These are phyloP conservation scores for Penicillium herquei DNA, from an alignment of 495 filamentous ascomycete species.

Conservation along the genomic window DNA sequence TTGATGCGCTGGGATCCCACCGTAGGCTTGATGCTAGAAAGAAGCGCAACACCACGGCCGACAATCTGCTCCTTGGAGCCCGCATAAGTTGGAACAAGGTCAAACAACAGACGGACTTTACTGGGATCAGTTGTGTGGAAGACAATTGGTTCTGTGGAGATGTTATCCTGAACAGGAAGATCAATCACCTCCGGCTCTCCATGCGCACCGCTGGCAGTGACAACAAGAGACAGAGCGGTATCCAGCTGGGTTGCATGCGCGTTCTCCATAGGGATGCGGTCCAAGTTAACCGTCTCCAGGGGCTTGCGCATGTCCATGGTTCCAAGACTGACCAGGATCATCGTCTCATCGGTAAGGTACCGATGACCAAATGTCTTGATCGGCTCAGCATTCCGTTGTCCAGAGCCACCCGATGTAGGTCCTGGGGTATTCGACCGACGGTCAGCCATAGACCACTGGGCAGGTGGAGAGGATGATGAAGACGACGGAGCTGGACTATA, in stretches of 20 bases:
- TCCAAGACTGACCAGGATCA: conserved; percentile 89
- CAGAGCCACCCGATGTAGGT: conserved; percentile 36
- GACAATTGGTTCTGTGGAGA: conserved; percentile 85
- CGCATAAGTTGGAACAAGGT: conserved; percentile 95
- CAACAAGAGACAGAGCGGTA: conserved; percentile 85
- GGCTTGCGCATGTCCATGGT: conserved; percentile 90
- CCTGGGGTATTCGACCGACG: conserved; percentile 46
- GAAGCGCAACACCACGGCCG: conserved; percentile 86
- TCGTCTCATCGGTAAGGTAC: conserved; percentile 83
- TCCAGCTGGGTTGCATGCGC: conserved; percentile 92
- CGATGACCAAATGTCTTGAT: conserved; percentile 95
- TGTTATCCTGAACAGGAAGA: conserved; percentile 88
- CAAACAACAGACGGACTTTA: conserved; percentile 88
- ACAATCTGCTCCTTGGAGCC: conserved; percentile 84
- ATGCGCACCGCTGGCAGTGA: conserved; percentile 83
- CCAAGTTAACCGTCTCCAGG: conserved; percentile 78
- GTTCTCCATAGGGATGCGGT: conserved; percentile 78
- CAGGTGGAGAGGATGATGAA: conserved; percentile 45
- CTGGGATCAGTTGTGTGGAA: conserved; percentile 76
- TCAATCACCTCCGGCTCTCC: conserved; percentile 89
- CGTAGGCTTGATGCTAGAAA: conserved; percentile 77
- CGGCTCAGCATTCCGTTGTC: conserved; percentile 56
- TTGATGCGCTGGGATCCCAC: conserved; percentile 80
- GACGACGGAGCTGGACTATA: conserved; percentile 40
- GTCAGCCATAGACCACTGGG: conserved; percentile 51